Evolutionary conservation across 306 rosid species (phyloP).

Genomic region (Hippophae tibetana): DNA sequence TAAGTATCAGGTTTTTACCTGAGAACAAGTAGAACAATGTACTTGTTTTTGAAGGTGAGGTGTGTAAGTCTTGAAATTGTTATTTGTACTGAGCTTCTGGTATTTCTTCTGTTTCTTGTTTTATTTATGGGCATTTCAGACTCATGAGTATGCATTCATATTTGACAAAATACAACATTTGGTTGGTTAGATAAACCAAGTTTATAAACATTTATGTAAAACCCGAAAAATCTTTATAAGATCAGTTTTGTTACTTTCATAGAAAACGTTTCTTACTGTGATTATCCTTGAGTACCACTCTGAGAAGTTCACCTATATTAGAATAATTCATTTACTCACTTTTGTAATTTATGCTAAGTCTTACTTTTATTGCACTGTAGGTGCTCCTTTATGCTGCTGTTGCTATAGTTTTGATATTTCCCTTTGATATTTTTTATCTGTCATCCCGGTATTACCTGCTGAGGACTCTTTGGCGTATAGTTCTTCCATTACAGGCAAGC

Average conservation of each 20-base stretch:
- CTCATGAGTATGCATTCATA: not conserved
- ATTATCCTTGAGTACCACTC: not conserved
- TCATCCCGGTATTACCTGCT: conserved; percentile 83
- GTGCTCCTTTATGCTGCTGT: conserved; percentile 83
- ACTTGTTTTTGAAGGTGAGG: too few species aligned
- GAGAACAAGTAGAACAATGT: too few species aligned
- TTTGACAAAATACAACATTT: not conserved
- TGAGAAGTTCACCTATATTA: conserved; percentile 12
- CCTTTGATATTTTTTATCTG: conserved; percentile 86
- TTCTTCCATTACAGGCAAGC: conserved; percentile 92
- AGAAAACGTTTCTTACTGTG: not conserved
- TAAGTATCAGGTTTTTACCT: too few species aligned
- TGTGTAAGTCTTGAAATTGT: too few species aligned
- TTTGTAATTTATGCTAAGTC: conserved; percentile 24
- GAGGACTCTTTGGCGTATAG: conserved; percentile 83
- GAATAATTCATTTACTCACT: conserved; percentile 18
- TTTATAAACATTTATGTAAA: not conserved
- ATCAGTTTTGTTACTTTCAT: conserved; percentile 1
- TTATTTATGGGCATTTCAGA: not conserved
- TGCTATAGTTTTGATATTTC: conserved; percentile 72
- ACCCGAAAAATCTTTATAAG: not conserved
- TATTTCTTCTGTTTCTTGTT: not conserved
- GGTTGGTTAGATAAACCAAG: not conserved
- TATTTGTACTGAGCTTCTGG: not conserved
- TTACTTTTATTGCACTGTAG: conserved; percentile 45